phyloP scores from a whole-genome alignment of 208 protist species.

The Strigomonas galati region DNA sequence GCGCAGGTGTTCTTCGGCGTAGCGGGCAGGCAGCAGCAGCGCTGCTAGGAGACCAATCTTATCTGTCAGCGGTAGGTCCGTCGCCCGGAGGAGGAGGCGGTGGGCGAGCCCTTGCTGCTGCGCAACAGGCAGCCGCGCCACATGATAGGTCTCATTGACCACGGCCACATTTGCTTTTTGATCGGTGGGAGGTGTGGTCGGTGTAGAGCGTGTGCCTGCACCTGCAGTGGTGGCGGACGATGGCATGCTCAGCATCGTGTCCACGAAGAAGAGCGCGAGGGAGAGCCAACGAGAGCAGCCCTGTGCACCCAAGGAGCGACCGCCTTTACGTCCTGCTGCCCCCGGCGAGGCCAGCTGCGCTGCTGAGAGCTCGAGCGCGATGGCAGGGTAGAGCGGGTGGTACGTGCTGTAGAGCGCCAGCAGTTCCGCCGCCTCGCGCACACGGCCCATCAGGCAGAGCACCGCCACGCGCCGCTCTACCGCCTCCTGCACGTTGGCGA shows the following conservation, averaged over 20 bases:
- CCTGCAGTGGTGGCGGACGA: too few species aligned
- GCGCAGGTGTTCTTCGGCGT: conserved; percentile 28
- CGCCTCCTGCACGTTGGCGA: conserved; percentile 54
- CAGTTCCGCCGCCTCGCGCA: conserved; percentile 52
- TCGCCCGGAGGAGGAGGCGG: conserved; percentile 30
- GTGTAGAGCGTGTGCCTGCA: too few species aligned
- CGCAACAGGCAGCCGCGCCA: conserved; percentile 5
- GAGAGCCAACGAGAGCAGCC: conserved; percentile 58
- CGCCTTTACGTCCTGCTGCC: too few species aligned
- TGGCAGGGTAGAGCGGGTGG: conserved; percentile 52
- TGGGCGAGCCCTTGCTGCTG: conserved; percentile 30
- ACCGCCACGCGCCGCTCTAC: conserved; percentile 77
- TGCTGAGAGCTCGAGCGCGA: conserved; percentile 58
- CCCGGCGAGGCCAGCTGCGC: conserved; percentile 4
- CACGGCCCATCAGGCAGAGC: conserved; percentile 47
- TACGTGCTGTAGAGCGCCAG: conserved; percentile 39
- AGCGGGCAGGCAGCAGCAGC: conserved; percentile 42
- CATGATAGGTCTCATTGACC: too few species aligned
- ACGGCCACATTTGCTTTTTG: too few species aligned
- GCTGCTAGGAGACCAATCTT: conserved; percentile 43
- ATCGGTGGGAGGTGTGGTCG: too few species aligned
- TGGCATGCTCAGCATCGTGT: conserved; percentile 15
- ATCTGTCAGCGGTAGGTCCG: conserved; percentile 46
- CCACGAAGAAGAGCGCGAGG: conserved; percentile 43
- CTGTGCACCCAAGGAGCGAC: too few species aligned